These are phyloP conservation scores for Simplicillium sp. DNA, from an alignment of 2,329 filamentous ascomycete genomes.

Conservation along the genomic window DNA sequence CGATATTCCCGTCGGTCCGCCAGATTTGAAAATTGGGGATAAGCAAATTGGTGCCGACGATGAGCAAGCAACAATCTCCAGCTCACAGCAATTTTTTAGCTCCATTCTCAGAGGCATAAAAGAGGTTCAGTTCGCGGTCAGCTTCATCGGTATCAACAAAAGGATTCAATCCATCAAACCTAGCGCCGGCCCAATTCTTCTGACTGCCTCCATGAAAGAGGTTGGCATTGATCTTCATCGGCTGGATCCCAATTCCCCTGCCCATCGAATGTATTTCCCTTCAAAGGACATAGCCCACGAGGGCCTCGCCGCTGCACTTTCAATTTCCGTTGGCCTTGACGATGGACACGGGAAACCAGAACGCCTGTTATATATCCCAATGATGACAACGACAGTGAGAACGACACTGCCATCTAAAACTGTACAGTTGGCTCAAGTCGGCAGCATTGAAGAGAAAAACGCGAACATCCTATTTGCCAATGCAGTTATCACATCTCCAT, in stretches of 20 bases:
- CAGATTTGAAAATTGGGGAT: slow-evolving; percentile 64
- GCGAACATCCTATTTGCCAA: slow-evolving; percentile 96
- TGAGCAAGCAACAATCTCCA: slow-evolving; percentile 69
- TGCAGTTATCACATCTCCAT: slow-evolving; percentile 90
- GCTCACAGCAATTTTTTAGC: slow-evolving; percentile 85
- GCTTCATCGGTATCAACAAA: slow-evolving; percentile 81
- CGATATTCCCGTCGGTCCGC: slow-evolving; percentile 59
- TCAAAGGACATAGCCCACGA: slow-evolving; percentile 90
- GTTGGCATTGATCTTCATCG: slow-evolving; percentile 87
- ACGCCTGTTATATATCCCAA: slow-evolving; percentile 84
- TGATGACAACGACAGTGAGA: slow-evolving; percentile 91
- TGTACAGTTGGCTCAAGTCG: slow-evolving; percentile 66
- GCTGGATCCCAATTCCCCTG: slow-evolving; percentile 83
- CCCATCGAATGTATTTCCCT: slow-evolving; percentile 97
- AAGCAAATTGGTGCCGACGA: slow-evolving; percentile 54
- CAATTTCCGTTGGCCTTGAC: slow-evolving; percentile 83
- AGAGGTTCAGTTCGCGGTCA: slow-evolving; percentile 91
- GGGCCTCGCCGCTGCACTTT: slow-evolving; percentile 82
- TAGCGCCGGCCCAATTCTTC: slow-evolving; percentile 59
- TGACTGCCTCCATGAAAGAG: slow-evolving; percentile 93
- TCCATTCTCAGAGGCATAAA: slow-evolving; percentile 89
- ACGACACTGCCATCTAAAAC: slow-evolving; percentile 94
- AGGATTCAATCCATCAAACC: slow-evolving; percentile 61
- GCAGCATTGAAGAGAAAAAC: slow-evolving; percentile 73
- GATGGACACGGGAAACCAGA: slow-evolving; percentile 82